Percentiles rank a stretch among this genome's conserved stretches.
These are phyloP conservation scores for Yarrowia keelungensis DNA, from an alignment of 805 yeast species.

Conservation along the genomic window DNA sequence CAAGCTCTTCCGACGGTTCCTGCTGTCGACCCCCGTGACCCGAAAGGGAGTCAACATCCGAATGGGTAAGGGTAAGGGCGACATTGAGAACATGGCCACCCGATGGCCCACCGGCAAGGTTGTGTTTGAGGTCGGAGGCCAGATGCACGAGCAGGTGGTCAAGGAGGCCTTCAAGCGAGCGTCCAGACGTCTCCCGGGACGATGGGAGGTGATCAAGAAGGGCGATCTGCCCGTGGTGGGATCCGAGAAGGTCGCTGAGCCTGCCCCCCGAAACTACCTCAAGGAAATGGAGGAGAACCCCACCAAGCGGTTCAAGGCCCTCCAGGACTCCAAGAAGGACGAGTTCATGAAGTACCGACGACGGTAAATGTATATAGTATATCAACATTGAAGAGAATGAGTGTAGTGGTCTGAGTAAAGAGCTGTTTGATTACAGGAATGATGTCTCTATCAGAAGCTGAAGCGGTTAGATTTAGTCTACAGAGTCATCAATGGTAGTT, in stretches of 20 bases:
- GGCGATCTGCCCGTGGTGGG: conserved; percentile 76
- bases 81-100: conserved; percentile 95
- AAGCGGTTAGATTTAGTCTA: too few relatives aligned
- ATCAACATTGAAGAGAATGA: background rate
- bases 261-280: conserved; percentile 59
- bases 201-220: conserved; percentile 78
- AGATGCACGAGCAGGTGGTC: conserved; percentile 87
- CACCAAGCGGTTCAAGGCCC: conserved; percentile 65
- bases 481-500: too few relatives aligned
- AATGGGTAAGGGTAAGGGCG: conserved; percentile 99
- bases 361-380: conserved; percentile 53
- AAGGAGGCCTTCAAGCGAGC: conserved; percentile 89
- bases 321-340: conserved; percentile 57
- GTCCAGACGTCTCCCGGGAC: conserved; percentile 89
- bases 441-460: too few relatives aligned
- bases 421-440: too few relatives aligned
- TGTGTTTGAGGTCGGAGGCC: conserved; percentile 78
- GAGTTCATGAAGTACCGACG: conserved; percentile 68
- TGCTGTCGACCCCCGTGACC: conserved; percentile 88
- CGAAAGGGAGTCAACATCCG: conserved; percentile 98
- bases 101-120: conserved; percentile 96
- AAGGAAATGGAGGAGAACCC: conserved; percentile 66
- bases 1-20: conserved; percentile 76
- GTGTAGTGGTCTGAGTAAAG: too few relatives aligned
- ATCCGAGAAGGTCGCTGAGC: conserved; percentile 59